phyloP scores from a whole-genome alignment of 2,329 filamentous ascomycete species.

The Periglandula ipomoeae region DNA sequence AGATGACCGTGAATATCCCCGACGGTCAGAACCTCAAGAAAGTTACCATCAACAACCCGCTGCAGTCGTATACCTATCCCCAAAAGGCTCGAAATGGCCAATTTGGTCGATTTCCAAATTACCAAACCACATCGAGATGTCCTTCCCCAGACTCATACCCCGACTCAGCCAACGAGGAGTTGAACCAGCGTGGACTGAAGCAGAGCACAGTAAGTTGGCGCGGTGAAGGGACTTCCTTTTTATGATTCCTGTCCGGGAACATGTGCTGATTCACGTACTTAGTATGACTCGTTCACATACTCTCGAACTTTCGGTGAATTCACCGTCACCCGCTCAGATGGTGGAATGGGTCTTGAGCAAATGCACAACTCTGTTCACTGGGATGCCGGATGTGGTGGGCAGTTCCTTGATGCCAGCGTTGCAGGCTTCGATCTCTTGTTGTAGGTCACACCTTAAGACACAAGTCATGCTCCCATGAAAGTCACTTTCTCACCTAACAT shows the following conservation, averaged over 20 bases:
- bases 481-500: not conserved
- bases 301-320: slow-evolving; percentile 26
- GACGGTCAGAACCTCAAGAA: slow-evolving; percentile 19
- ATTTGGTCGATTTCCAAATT: slow-evolving; percentile 24
- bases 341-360: slow-evolving; percentile 33
- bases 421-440: slow-evolving; percentile 38
- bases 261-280: not conserved
- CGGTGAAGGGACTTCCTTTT: not conserved
- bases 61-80: slow-evolving; percentile 43
- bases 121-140: slow-evolving; percentile 29
- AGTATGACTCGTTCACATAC: slow-evolving; percentile 34
- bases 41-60: slow-evolving; percentile 38
- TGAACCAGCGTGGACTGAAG: slow-evolving; percentile 26
- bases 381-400: slow-evolving; percentile 29
- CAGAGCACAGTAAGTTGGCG: slow-evolving; percentile 29
- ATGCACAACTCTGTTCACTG: slow-evolving; percentile 35
- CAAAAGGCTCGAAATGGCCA: slow-evolving; percentile 24
- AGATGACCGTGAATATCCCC: slow-evolving; percentile 32
- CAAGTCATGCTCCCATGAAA: not conserved
- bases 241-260: too few species aligned
- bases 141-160: slow-evolving; percentile 28
- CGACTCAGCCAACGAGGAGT: slow-evolving; percentile 25
- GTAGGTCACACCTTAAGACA: slow-evolving; percentile 16
- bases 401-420: slow-evolving; percentile 31
- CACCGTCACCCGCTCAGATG: slow-evolving; percentile 22